Evolutionary conservation across 1,284 basidiomycete species (phyloP), one percentile per base, ranked within the genome.

Genomic region (Apiotrichum brassicae): DNA sequence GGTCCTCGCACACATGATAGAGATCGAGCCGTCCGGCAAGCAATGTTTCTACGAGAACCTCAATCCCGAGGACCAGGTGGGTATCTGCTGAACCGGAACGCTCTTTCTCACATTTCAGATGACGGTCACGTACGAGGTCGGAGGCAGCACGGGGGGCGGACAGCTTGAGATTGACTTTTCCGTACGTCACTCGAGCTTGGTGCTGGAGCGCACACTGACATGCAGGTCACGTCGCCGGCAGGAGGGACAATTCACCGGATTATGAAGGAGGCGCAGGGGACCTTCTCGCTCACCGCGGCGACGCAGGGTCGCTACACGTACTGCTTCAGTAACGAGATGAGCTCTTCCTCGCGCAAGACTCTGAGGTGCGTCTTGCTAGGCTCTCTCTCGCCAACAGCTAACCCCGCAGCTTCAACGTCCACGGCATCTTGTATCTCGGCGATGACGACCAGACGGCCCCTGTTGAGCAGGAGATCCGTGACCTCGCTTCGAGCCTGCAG

Each of bases 11-110:
- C 75, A 80, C 62, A 74, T 76, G 62, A 76, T 80, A 65, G 78
- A 79, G 47, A 67, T 81, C n/a, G 73, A 79, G 18, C 85, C 92
- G 20, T 84, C 84, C 32, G 81, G 82, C 65, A 92, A 90, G 71
- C 91, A 97, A 65, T 99, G 94, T 75, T 99, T 94, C 79, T 97
- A 95, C 69, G 95, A 99, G 76, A 90, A 94, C 72, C 80, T 99
- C 26, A 91, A 97, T 67, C 78, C 83, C 53, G 86, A 93, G 69
- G 94, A 99, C 81, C 87, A 91, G 79, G 92, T 90, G 50, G 49
- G 35, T n/a, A n/a, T n/a, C n/a, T n/a, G n/a, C n/a, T 24, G 35
- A 25, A 13, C 7, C 3, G 16, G 7, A 25, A 9, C 26, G 28
- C 28, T 6, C 28, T 30, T 36, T 22, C 23, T 6, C 6, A 20